Base-by-base conservation (phyloP, 2,329 filamentous ascomycete species). In the Neofusicoccum sp. region DNA sequence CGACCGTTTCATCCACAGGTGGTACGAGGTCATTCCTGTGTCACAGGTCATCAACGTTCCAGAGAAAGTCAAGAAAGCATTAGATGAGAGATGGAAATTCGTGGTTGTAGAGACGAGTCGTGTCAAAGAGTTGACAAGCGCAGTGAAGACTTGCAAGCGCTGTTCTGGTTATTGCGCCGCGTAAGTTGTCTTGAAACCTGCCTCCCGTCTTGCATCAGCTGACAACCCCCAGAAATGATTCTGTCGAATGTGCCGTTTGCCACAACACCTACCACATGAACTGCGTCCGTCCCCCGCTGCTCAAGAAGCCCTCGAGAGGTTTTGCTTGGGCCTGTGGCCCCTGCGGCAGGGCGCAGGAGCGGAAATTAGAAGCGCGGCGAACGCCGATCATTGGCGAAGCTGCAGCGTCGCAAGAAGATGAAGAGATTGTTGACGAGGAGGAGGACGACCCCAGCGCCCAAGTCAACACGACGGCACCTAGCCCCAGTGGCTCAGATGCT, bases 251-350 rank as follows among this genome's bases (percentile, higher is more conserved):
- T 75, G 95, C 93, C 45, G 92, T 97, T 60, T 99, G 95, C 76
- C 86, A 88, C 71, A 88, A 92, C 74, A 98, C 93, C 12, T 99
- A 97, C 77, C 95, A 99, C 79, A 98, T 99, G 93, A 91, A 93
- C 70, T 99, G 95, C 75, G 95, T 99, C 61, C 89, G 89, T 63
- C 95, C 95, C 41, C 91, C 93, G 38, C 77, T 99, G 64, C 83
- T 92, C 58, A 99, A 97, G 76, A 99, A 99, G 76, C 95, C 95
- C 20, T 96, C 93, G 48, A 89, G 95, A 75, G 95, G 95, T 40
- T 99, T 99, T 77, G 95, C 92, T 4, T 99, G 95, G 95, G 93
- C 95, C 31, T 99, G 95, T 75, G 95, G 91, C 59, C 89, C 93
- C 62, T 99, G 95, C 76, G 97, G 92, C 75, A 88, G 93, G 69